phyloP scores from a whole-genome alignment of 768 basidiomycete species.

The Phanerochaete sordida region DNA sequence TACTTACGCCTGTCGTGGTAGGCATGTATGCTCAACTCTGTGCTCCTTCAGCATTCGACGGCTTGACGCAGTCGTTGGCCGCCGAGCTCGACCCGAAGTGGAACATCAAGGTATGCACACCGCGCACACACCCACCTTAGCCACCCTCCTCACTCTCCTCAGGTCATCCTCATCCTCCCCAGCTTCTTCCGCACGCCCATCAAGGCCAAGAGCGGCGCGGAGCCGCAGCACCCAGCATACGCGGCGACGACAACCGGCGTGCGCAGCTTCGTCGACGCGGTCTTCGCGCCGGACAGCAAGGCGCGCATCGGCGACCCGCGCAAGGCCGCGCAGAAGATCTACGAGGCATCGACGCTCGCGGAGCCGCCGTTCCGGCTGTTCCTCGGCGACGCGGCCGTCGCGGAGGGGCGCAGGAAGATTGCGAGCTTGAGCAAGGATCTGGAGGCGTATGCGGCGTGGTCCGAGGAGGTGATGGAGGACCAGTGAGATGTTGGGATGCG shows the following conservation, averaged over 20 bases:
- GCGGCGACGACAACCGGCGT: neutral
- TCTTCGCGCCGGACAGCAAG: neutral
- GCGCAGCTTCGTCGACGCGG: neutral
- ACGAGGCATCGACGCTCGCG: constrained; percentile 7
- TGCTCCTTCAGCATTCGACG: constrained; percentile 28
- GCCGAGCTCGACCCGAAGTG: constrained; percentile 42
- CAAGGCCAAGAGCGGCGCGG: neutral
- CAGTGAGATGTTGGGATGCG: no score
- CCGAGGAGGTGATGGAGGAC: constrained; percentile 9
- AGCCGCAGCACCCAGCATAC: constrained; percentile 8
- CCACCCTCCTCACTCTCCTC: no score
- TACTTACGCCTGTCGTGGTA: neutral
- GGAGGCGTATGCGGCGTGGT: constrained; percentile 18
- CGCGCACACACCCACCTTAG: neutral
- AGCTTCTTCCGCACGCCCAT: constrained; percentile 4
- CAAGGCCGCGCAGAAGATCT: constrained; percentile 18
- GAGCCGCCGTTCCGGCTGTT: constrained; percentile 19
- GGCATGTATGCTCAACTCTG: neutral
- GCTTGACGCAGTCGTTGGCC: constrained; percentile 34
- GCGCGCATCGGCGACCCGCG: constrained; percentile 10
- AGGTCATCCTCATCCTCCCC: constrained; percentile 6
- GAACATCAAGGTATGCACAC: constrained; percentile 40
- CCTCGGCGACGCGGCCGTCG: constrained; percentile 15
- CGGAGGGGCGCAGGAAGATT: constrained; percentile 1
- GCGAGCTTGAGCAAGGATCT: constrained; percentile 4